These are phyloP conservation scores for Yarrowia sp. DNA, from an alignment of 805 yeast genomes.

Conservation along the genomic window DNA sequence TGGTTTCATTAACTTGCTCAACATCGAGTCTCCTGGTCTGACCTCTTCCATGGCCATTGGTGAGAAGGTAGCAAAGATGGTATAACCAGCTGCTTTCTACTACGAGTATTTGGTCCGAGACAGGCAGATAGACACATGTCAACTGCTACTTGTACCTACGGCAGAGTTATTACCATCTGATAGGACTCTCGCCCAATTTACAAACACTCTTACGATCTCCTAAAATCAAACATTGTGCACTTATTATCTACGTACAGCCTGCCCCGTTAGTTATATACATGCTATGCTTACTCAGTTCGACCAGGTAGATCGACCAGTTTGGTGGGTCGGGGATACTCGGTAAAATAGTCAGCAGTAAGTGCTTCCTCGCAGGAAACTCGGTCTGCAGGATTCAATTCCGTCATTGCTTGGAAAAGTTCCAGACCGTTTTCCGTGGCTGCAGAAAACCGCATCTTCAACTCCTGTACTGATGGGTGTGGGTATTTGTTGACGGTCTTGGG, in stretches of 20 bases:
- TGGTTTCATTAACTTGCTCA: conserved; percentile 76
- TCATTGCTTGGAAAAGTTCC: conserved; percentile 67
- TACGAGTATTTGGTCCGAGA: too few species aligned
- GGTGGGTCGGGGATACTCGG: conserved; percentile 72
- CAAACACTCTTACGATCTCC: too few species aligned
- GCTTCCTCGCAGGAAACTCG: conserved; percentile 66
- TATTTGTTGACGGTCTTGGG: conserved; percentile 56
- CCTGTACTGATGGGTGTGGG: conserved; percentile 79
- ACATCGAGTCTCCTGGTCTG: conserved; percentile 88
- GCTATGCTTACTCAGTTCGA: neutral
- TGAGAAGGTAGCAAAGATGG: conserved; percentile 50
- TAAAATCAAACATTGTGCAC: too few species aligned
- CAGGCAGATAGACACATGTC: too few species aligned
- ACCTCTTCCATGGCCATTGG: conserved; percentile 83
- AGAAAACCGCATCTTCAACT: conserved; percentile 74
- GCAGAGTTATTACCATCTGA: too few species aligned
- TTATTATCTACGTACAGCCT: neutral
- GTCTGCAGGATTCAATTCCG: conserved; percentile 71
- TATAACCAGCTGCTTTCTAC: too few species aligned
- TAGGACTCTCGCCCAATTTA: too few species aligned
- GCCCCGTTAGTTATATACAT: neutral
- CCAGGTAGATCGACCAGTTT: conserved; percentile 57
- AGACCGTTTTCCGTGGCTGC: conserved; percentile 88
- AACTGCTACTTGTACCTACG: too few species aligned
- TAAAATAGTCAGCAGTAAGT: conserved; percentile 62